Base-by-base conservation (phyloP, 176 grass and related monocot species). In the Oryza officinalis region DNA sequence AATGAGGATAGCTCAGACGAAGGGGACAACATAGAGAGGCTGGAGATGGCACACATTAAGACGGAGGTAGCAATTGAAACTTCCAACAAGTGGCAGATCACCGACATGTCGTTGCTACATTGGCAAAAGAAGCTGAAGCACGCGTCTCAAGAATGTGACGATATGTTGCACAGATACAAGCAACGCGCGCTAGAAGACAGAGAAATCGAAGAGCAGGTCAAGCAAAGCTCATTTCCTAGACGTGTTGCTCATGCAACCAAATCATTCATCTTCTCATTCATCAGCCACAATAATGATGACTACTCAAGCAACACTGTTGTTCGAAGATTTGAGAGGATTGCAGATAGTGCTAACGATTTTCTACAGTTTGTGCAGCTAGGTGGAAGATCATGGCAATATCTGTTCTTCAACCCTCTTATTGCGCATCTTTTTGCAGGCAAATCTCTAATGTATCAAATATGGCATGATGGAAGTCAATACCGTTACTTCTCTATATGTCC, bases 361-460 rank as follows among this genome's bases (percentile, higher is more conserved):
- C 15, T 81, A 9, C 71, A 14, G 70, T 81, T 28, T 27, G 32
- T 71, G 47, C 32, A 81, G 79, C 67, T 81, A 27, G 47, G 79
- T 0, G 79, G 79, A 6, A 71, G 32, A 71, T 49, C 49, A 1
- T 33, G 33, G 22, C 30, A 70, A 10, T 37, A 59, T 22, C 8
- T 71, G 2, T 81, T 81, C 49, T 71, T 81, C 4, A 49, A 81
- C 32, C 67, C 79, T 71, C 67, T 81, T 8, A 81, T 81, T 4
- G 45, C 31, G 4, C 47, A 81, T 41, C 23, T 72, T 38, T 71
- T 81, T 6, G 67, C 46, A 6, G 79, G 79, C 0, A 81, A 81
- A 41, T 3, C 5, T 2, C 0, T 81, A 3, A 0, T 2, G 22
- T 61, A 81, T 40, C 11, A 27, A 11, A 18, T 20, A 30, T 18